phyloP scores from a whole-genome alignment of 1,139 yeast genomes.

The Pichia inconspicua region DNA sequence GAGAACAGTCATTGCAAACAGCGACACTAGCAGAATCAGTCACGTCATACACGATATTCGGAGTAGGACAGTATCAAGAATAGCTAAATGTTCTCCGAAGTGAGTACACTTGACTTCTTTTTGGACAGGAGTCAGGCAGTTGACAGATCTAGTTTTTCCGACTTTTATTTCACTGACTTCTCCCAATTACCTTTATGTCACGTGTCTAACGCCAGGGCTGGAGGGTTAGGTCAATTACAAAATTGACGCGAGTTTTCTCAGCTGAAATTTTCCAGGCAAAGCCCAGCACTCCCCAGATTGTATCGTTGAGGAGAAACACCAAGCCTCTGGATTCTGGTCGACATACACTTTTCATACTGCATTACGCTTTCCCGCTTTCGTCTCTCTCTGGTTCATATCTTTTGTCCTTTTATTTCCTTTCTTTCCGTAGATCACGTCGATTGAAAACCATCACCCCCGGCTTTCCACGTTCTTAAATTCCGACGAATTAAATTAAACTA shows the following conservation, averaged over 20 bases:
- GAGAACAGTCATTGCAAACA: no score
- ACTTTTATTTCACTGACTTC: neutral
- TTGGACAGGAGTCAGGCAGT: no score
- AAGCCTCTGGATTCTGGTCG: no score
- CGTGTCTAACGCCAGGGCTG: neutral
- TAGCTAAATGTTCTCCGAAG: no score
- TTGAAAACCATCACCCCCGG: slow-evolving; percentile 87
- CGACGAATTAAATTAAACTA: slow-evolving; percentile 39
- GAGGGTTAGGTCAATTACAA: neutral
- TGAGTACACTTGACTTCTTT: no score
- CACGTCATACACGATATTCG: no score
- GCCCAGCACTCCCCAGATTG: no score
- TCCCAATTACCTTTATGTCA: neutral
- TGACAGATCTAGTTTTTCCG: no score
- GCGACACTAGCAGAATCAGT: no score
- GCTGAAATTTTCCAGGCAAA: neutral
- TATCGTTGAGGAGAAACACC: neutral
- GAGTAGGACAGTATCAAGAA: no score
- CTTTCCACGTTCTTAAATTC: slow-evolving; percentile 78
- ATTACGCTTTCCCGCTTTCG: neutral
- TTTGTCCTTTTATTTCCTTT: neutral
- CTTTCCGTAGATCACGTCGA: slow-evolving; percentile 37
- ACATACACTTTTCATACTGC: neutral
- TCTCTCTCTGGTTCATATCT: no score
- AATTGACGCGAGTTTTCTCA: neutral